Base-by-base conservation (phyloP, 1,284 basidiomycete species). In the Boletus austroedulis region DNA sequence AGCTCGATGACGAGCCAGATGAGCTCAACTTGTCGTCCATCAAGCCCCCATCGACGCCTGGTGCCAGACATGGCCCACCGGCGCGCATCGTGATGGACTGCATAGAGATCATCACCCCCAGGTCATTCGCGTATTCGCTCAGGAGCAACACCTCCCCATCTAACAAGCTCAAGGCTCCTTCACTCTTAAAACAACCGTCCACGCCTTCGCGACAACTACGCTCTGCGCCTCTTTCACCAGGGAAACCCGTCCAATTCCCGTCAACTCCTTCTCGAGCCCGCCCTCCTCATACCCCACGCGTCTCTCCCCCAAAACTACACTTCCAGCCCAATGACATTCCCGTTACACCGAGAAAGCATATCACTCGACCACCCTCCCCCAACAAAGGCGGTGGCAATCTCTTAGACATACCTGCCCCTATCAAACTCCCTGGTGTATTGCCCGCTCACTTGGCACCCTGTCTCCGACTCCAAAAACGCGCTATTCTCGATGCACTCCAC, bases 381-480 rank as follows among this genome's bases (percentile, higher is more conserved):
- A 62, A 41, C 61, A 73, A 67, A 48, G 28, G 45, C 17, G 14
- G 34, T 40, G 12, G 21, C 21, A 29, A 23, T 52, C 15, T 19
- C 15, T 55, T 61, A 8, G 64, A 21, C 10, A 5, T 21, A 21
- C 40, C 21, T 12, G 12, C 67, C 29, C 62, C 65, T 15, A 62
- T 64, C 32, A 64, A 64, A 40, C 55, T 68, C 24, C 67, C 73
- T 2, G 41, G 50, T 12, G 55, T 55, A 15, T 65, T 79, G 34
- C 76, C 81, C 5, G 53, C 65, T 3, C 76, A 80, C 63, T 67
- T 84, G 3, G 67, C 72, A 40, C 58, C 74, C n/a, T 80, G 71
- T 62, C 68, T 86, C 11, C 67, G 76, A 29, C 75, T 76, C 3
- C 88, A 89, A 67, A 88, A 86, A 66, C 77, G 76, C 46, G 80